A percentile compares a stretch with the other conserved stretches of the same genome.
These are phyloP conservation scores for Straminergon stramineum DNA, from an alignment of 225 moss, liverwort and hornwort genomes.

Conservation along the genomic window DNA sequence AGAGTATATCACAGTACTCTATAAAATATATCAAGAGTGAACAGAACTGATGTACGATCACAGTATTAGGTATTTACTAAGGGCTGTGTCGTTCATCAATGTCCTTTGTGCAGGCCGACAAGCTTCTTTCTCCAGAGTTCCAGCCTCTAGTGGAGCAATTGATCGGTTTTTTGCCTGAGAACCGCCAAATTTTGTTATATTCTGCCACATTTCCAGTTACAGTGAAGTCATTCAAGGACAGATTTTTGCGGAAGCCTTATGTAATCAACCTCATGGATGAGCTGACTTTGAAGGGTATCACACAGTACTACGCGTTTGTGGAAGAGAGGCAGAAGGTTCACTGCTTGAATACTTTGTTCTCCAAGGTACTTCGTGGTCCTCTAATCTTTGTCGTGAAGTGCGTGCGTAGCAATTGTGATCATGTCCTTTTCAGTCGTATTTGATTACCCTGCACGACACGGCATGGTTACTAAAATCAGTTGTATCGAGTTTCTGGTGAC, in stretches of 20 bases:
- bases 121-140: slow-evolving; percentile 55
- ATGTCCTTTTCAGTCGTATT: neutral
- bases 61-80: neutral
- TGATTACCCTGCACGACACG: neutral
- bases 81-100: neutral
- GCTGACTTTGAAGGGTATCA: slow-evolving; percentile 62
- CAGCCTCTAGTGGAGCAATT: slow-evolving; percentile 58
- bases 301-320: slow-evolving; percentile 62
- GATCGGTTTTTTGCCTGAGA: slow-evolving; percentile 50
- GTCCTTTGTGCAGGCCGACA: slow-evolving; percentile 35
- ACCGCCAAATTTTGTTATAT: slow-evolving; percentile 60
- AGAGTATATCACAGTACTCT: neutral
- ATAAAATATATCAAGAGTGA: neutral
- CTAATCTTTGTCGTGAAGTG: neutral
- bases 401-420: neutral
- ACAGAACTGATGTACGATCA: neutral
- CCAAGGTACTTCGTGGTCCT: slow-evolving; percentile 20
- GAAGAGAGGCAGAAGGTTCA: slow-evolving; percentile 65
- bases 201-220: slow-evolving; percentile 62
- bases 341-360: slow-evolving; percentile 56
- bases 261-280: slow-evolving; percentile 67
- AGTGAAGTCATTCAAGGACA: slow-evolving; percentile 61
- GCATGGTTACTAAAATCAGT: neutral
- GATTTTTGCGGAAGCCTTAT: slow-evolving; percentile 57
- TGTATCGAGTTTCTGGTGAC: neutral